Evolutionary conservation across 2,329 filamentous ascomycete genomes (phyloP).

Genomic region (Trichoderma sp.): DNA sequence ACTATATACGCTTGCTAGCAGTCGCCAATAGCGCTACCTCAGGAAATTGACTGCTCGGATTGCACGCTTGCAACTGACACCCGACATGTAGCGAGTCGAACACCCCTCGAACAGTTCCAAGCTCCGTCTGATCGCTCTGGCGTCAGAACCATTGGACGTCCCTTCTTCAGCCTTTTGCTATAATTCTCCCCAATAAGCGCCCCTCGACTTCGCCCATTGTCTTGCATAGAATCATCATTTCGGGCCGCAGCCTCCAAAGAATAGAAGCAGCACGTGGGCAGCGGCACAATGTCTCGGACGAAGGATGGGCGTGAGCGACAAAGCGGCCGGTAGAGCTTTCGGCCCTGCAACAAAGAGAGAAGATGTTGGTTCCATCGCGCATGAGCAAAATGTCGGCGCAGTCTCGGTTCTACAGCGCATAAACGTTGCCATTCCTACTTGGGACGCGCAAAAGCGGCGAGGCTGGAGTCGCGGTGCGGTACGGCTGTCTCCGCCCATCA

Average conservation of each 20-base stretch:
- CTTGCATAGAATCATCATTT: conserved; percentile 12
- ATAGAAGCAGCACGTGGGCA: conserved; percentile 10
- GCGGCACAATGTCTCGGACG: conserved; percentile 1
- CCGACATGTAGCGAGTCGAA: background rate
- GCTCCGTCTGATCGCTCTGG: conserved; percentile 1
- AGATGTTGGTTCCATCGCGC: conserved; percentile 21
- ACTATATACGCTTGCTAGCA: background rate
- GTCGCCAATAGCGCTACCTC: conserved; percentile 23
- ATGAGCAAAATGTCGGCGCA: conserved; percentile 20
- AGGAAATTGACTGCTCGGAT: background rate
- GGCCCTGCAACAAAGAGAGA: background rate
- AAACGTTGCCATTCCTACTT: conserved; percentile 11
- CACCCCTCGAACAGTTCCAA: background rate
- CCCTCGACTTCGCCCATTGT: conserved; percentile 13
- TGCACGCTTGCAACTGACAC: background rate
- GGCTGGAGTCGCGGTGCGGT: conserved; percentile 17
- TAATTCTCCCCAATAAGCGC: conserved; percentile 6
- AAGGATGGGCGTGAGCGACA: background rate
- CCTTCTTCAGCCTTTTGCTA: conserved; percentile 17
- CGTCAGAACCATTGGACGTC: conserved; percentile 15
- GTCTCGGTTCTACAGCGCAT: conserved; percentile 25
- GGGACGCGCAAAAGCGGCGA: conserved; percentile 5
- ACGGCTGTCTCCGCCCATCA: conserved; percentile 23
- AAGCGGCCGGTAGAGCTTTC: background rate
- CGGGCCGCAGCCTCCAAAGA: conserved; percentile 1